Percentiles rank a stretch among this genome's conserved stretches.
Conservation (phyloP, 2,329 filamentous ascomycete genomes). For the Xylaria sp. region DNA sequence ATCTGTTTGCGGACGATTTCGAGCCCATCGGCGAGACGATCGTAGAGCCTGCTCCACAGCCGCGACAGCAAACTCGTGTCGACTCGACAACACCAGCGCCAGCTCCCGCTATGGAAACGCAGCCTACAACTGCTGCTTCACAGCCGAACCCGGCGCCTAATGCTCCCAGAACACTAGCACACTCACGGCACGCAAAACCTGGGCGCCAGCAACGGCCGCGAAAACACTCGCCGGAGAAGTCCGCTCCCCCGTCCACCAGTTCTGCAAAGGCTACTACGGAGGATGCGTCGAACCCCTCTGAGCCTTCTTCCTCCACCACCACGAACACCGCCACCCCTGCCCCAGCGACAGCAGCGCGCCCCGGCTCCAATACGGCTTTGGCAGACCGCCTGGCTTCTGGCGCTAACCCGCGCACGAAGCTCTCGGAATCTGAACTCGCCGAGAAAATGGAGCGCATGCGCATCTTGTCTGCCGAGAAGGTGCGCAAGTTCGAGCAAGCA, state of each 20-base stretch:
- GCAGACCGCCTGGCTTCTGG: conserved; percentile 63
- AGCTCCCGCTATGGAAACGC: conserved; percentile 28
- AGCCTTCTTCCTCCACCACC: conserved; percentile 29
- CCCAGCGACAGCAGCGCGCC: conserved; percentile 37
- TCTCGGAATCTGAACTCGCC: conserved; percentile 68
- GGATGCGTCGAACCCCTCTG: conserved; percentile 21
- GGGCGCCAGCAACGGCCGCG: conserved; percentile 42
- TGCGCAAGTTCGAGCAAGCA: conserved; percentile 68
- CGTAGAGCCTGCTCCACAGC: conserved; percentile 14
- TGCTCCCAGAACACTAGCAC: conserved; percentile 46
- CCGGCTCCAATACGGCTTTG: conserved; percentile 51
- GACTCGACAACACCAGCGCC: conserved; percentile 21
- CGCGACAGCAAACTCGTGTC: conserved; percentile 4
- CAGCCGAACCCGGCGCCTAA: conserved; percentile 31
- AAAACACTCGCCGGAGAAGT: conserved; percentile 42
- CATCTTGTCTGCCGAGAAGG: conserved; percentile 66
- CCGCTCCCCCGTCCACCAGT: conserved; percentile 17
- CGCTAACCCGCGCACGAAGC: conserved; percentile 68
- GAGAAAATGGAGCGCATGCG: conserved; percentile 72
- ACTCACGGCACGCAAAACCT: conserved; percentile 50
- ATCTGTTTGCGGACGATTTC: conserved; percentile 71
- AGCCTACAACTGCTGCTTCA: conserved; percentile 29
- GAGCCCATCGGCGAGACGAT: conserved; percentile 59
- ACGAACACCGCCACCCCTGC: conserved; percentile 26
- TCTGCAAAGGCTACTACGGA: conserved; percentile 20